Evolutionary conservation across 257 asterid genomes (phyloP), one percentile per base, ranked within the genome.

Genomic region (Primulina eburnea): DNA sequence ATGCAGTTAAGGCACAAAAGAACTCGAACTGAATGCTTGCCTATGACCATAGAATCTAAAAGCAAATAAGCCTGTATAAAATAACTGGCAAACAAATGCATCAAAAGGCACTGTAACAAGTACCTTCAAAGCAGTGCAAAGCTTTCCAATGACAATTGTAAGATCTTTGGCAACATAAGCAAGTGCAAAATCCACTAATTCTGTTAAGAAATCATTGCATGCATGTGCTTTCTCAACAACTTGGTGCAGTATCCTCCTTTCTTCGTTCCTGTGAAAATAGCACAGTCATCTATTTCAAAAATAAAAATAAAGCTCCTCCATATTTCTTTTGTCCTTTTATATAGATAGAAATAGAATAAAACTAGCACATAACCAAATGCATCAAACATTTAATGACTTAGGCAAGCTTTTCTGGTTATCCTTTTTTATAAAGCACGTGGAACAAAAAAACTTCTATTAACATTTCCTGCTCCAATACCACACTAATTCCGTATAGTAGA

Each of bases 121-220:
- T 81, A 92, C 98, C 97, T 92, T 92, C 76, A 86, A 65, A 62
- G 87, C 91, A 74, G 74, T 68, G 72, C 81, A 74, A 58, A 92
- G 62, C 70, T 87, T 82, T 62, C 50, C 71, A 68, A 87, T 78
- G 62, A 82, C 84, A 35, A 71, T 76, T 59, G 79, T 71, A 64
- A 90, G 91, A 85, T 92, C 89, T 65, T 83, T 64, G 77, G 83
- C 84, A 61, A 43, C 75, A 78, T 80, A 76, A 73, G 85, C 70
- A 60, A 85, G 76, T n/a, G 86, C 78, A 75, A 79, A 85, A 76
- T 83, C 79, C 70, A 82, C 82, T 24, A 79, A 71, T 71, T 85
- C 85, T 59, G 65, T 78, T 71, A 86, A 65, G 84, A 80, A 80
- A 73, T 80, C 84, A 73, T 69, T 75, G 76, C 86, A 82, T 61